A percentile compares a stretch with the other conserved stretches of the same genome.
Conservation (phyloP, 2,329 filamentous ascomycete species). For the Fusarium pilosicola region DNA sequence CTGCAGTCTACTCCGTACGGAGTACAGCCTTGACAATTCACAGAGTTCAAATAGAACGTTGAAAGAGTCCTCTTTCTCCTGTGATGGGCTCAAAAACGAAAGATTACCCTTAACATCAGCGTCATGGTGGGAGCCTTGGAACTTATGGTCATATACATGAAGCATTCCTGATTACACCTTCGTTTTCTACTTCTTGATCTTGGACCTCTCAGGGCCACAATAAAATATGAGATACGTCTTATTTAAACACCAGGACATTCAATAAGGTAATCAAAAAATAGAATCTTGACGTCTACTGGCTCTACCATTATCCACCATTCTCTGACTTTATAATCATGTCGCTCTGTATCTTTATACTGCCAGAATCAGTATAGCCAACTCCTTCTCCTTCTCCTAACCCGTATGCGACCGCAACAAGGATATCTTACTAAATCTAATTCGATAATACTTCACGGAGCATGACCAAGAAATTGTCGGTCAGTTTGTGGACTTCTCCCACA, state of each 20-base stretch:
- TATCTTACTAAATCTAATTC: constrained; percentile 59
- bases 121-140: not conserved
- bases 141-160: not conserved
- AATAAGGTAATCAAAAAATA: not conserved
- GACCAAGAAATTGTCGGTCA: constrained; percentile 80
- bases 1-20: not conserved
- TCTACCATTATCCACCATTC: not conserved
- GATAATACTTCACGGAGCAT: constrained; percentile 87
- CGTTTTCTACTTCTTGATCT: not conserved
- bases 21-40: not conserved
- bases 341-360: constrained; percentile 1
- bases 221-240: not conserved
- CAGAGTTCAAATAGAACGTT: not conserved
- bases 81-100: not conserved
- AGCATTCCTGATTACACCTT: not conserved
- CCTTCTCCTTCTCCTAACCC: constrained; percentile 8
- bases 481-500: constrained; percentile 81
- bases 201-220: not conserved
- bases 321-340: not conserved
- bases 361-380: constrained; percentile 11
- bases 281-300: not conserved
- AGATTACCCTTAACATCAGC: not conserved
- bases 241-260: not conserved
- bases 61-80: not conserved
- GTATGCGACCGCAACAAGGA: constrained; percentile 15